Evolutionary conservation across 352 stramenopile genomes (phyloP).

Genomic region (Pythium insidiosum): DNA sequence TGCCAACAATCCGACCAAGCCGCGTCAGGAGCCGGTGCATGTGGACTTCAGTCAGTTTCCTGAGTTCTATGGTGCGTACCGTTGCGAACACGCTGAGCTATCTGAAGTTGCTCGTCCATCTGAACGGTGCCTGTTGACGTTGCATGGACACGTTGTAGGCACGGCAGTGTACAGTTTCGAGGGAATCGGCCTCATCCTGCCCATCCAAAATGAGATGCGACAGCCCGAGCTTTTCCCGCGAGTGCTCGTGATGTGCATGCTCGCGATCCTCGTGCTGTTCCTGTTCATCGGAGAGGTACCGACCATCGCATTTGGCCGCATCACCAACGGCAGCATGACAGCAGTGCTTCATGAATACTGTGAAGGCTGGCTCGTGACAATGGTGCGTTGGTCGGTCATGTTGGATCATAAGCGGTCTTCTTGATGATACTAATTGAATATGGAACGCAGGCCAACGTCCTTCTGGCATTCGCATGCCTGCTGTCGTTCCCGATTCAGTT

Average conservation of each 20-base stretch:
- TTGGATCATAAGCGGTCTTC: too few species aligned
- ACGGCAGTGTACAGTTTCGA: constrained; percentile 81
- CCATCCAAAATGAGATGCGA: constrained; percentile 74
- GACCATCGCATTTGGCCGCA: constrained; percentile 56
- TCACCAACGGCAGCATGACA: constrained; percentile 75
- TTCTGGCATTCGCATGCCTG: constrained; percentile 64
- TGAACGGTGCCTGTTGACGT: not conserved
- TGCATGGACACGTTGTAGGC: too few species aligned
- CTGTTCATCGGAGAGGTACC: constrained; percentile 64
- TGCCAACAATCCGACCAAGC: constrained; percentile 24
- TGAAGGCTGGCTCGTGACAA: constrained; percentile 52
- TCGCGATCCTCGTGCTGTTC: constrained; percentile 65
- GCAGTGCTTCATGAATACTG: constrained; percentile 67
- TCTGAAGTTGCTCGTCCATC: too few species aligned
- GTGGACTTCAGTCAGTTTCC: constrained; percentile 36
- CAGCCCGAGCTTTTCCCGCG: constrained; percentile 44
- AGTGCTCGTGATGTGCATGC: constrained; percentile 50
- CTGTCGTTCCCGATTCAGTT: constrained; percentile 81
- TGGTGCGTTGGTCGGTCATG: constrained; percentile 23
- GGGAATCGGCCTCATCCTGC: constrained; percentile 66
- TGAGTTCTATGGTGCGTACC: constrained; percentile 50
- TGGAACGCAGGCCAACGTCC: constrained; percentile 36
- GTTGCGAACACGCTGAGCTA: too few species aligned
- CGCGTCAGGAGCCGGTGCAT: constrained; percentile 10
- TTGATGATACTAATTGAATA: constrained; percentile 1